Evolutionary conservation across 106 monocot genomes (phyloP).

Genomic region (Agapanthus africanus): DNA sequence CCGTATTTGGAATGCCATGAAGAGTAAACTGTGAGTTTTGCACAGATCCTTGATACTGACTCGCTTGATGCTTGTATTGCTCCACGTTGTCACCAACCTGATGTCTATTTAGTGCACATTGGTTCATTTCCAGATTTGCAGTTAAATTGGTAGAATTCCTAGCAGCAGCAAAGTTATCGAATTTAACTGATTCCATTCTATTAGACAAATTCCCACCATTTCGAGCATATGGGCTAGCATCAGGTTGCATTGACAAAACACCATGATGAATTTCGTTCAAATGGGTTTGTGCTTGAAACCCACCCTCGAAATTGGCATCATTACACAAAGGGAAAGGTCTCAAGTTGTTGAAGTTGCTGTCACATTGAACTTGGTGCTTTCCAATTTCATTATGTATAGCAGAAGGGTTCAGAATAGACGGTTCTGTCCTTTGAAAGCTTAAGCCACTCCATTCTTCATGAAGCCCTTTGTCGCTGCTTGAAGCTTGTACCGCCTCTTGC

Average conservation of each 20-base stretch:
- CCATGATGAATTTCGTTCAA: constrained; percentile 17
- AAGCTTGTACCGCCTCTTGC: constrained; percentile 80
- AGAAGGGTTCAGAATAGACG: constrained; percentile 21
- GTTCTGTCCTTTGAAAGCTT: constrained; percentile 48
- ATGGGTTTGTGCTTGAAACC: constrained; percentile 18
- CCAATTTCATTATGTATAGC: constrained; percentile 19
- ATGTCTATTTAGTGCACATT: constrained; percentile 12
- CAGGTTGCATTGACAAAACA: constrained; percentile 36
- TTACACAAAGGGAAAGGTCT: constrained; percentile 23
- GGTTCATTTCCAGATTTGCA: constrained; percentile 29
- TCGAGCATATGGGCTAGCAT: constrained; percentile 10
- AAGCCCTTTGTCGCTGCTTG: constrained; percentile 62
- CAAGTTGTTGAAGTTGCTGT: constrained; percentile 16
- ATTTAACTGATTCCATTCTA: constrained; percentile 11
- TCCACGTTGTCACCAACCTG: constrained; percentile 22
- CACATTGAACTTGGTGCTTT: constrained; percentile 25
- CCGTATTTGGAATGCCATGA: constrained; percentile 14
- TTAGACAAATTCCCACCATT: constrained; percentile 19
- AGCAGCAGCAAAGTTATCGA: too few species aligned
- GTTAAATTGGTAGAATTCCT: too few species aligned
- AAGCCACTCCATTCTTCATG: constrained; percentile 85
- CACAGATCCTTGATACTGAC: constrained; percentile 24
- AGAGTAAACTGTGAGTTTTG: constrained; percentile 20
- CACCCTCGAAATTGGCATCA: constrained; percentile 27
- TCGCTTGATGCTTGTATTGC: constrained; percentile 19